Conservation (phyloP, 768 basidiomycete genomes). For the Boletus speciosus region DNA sequence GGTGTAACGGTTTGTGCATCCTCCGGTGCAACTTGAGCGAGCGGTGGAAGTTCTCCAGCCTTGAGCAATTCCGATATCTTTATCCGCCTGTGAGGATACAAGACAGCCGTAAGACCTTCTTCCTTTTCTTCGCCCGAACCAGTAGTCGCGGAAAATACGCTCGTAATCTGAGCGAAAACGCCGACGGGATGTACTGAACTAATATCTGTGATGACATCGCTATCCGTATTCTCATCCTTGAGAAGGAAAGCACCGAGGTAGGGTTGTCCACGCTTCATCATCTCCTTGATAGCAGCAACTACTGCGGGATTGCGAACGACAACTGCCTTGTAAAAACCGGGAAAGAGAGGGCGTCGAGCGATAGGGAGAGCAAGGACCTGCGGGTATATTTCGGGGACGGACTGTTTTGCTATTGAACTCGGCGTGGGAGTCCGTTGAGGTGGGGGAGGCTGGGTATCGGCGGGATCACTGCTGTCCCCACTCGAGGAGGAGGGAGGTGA, state of each 20-base stretch:
- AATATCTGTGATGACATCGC: conserved; percentile 86
- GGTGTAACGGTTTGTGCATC: conserved; percentile 43
- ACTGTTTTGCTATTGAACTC: conserved; percentile 74
- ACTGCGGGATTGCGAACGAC: conserved; percentile 89
- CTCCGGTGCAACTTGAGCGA: conserved; percentile 36
- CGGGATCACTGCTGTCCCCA: conserved; percentile 35
- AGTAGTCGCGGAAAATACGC: conserved; percentile 68
- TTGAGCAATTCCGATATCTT: conserved; percentile 84
- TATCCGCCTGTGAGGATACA: conserved; percentile 91
- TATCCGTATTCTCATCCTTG: conserved; percentile 90
- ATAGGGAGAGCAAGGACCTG: conserved; percentile 95
- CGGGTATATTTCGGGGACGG: conserved; percentile 87
- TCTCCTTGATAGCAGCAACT: conserved; percentile 90
- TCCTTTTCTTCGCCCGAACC: conserved; percentile 64
- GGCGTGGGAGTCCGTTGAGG: conserved; percentile 36
- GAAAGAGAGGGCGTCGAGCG: conserved; percentile 91
- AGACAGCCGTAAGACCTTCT: conserved; percentile 89
- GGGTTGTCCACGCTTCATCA: conserved; percentile 95
- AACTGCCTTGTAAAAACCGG: conserved; percentile 97
- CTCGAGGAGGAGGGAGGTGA: conserved; percentile 40
- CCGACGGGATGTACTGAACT: conserved; percentile 90
- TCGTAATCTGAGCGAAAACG: conserved; percentile 96
- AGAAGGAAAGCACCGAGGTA: conserved; percentile 96
- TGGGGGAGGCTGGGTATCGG: conserved; percentile 39
- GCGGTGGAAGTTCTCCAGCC: conserved; percentile 42